Base-by-base conservation (phyloP, 805 yeast species). In the Candida rishiriensis region DNA sequence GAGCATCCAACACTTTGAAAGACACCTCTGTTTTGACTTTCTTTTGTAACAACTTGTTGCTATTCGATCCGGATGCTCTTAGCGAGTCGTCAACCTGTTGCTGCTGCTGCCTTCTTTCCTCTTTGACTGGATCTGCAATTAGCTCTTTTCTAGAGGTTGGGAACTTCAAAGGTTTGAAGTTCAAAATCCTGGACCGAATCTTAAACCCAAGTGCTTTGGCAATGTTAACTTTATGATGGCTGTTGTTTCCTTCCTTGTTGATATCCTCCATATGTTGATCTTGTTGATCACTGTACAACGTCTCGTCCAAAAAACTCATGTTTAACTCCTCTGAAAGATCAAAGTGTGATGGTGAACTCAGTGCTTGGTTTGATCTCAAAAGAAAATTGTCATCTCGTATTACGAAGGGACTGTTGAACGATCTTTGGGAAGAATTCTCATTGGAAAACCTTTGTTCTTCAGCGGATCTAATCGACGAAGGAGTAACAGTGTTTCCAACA, bases 1-100 rank as follows among this genome's bases (percentile, higher is more conserved):
- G 89, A 0, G 93, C 90, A 56, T 78, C 83, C 15, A 82, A 60
- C 0, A 79, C 79, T 47, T 75, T 69, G 49, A 63, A 76, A 0
- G 83, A 77, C 15, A 64, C 63, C 18, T 66, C 70, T 2, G 72
- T 57, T 41, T 61, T 64, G 8, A 66, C 48, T 30, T 57, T 54
- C 15, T 60, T 43, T 21, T 30, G 33, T 6, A 5, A 30, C 14
- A 30, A n/a, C 10, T 30, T 30, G 21, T 41, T 37, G 28, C 38
- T 16, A 18, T 41, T 48, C 9, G 55, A 45, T 29, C 41, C 37
- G 26, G 41, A 42, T 7, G 51, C 40, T 11, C 46, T 41, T 7
- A 48, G 41, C 14, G 50, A 46, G 12, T 39, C 40, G 40, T 42
- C 46, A 12, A 50, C 16, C 16, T 47, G 49, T 34, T 43, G 43